Evolutionary conservation across 106 monocot genomes (phyloP).

Genomic region (Posidonia australis): DNA sequence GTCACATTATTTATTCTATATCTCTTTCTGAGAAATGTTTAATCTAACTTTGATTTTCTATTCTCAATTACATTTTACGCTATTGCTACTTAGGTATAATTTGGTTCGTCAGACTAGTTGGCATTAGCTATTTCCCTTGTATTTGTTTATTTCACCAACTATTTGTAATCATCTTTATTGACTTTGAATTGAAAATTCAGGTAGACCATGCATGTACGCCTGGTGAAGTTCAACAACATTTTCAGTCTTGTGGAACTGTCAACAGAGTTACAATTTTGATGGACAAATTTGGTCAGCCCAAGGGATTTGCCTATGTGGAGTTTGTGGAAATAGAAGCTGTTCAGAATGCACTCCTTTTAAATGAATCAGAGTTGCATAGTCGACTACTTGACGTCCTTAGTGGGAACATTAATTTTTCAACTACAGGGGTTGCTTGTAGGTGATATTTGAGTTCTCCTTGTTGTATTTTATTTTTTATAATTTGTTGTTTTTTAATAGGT

Average conservation of each 20-base stretch:
- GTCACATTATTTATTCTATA: too few species aligned
- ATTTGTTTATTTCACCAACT: background rate
- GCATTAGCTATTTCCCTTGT: too few species aligned
- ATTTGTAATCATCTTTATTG: background rate
- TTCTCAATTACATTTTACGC: too few species aligned
- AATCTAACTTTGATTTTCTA: too few species aligned
- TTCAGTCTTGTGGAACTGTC: conserved; percentile 49
- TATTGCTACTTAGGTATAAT: too few species aligned
- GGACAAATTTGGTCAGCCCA: conserved; percentile 47
- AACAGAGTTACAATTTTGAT: conserved; percentile 46
- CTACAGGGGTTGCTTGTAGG: too few species aligned
- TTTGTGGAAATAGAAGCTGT: conserved; percentile 44
- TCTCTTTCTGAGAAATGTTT: too few species aligned
- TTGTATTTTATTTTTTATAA: background rate
- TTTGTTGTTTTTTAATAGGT: conserved; percentile 10
- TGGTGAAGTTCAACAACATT: conserved; percentile 46
- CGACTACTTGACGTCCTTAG: conserved; percentile 37
- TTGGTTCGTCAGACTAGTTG: too few species aligned
- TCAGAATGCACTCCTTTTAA: conserved; percentile 39
- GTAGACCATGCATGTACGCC: conserved; percentile 50
- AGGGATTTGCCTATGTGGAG: conserved; percentile 53
- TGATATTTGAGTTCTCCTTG: background rate
- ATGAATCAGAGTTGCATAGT: conserved; percentile 45
- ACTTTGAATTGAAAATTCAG: conserved; percentile 11
- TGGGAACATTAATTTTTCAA: background rate